phyloP scores from a whole-genome alignment of 306 rosid species.

The Macrotyloma uniflorum region DNA sequence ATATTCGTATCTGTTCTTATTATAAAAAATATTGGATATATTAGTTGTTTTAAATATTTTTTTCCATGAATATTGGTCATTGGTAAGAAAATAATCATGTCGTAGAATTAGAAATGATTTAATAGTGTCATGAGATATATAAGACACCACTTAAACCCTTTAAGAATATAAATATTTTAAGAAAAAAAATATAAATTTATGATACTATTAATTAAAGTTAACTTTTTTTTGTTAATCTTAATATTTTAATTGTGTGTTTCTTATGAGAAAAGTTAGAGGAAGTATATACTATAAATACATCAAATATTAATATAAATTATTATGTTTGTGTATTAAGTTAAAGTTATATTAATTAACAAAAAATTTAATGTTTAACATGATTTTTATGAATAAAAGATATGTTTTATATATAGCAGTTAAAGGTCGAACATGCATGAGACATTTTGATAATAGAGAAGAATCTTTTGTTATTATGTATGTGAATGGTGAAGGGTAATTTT shows the following conservation, averaged over 20 bases:
- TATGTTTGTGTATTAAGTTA: neutral
- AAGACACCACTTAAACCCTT: neutral
- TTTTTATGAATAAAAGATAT: too few relatives aligned
- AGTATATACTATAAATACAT: neutral
- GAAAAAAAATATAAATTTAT: neutral
- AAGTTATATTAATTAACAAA: neutral
- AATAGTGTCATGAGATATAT: neutral
- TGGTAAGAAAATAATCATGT: neutral
- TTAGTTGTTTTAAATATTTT: too few relatives aligned
- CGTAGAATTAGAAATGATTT: neutral
- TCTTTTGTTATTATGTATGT: neutral
- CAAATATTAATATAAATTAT: neutral
- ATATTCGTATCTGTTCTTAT: too few relatives aligned
- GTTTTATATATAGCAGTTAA: neutral
- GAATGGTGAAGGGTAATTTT: slow-evolving; percentile 21
- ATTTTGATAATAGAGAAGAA: slow-evolving; percentile 15
- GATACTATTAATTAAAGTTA: neutral
- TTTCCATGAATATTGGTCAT: too few relatives aligned
- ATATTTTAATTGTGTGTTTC: neutral
- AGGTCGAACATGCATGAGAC: neutral
- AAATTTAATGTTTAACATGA: neutral
- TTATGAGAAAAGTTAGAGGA: neutral
- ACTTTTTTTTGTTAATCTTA: neutral
- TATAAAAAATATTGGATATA: too few relatives aligned
- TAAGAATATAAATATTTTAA: neutral